Base-by-base conservation (phyloP, 106 monocot genomes). In the Gastrodia elata region DNA sequence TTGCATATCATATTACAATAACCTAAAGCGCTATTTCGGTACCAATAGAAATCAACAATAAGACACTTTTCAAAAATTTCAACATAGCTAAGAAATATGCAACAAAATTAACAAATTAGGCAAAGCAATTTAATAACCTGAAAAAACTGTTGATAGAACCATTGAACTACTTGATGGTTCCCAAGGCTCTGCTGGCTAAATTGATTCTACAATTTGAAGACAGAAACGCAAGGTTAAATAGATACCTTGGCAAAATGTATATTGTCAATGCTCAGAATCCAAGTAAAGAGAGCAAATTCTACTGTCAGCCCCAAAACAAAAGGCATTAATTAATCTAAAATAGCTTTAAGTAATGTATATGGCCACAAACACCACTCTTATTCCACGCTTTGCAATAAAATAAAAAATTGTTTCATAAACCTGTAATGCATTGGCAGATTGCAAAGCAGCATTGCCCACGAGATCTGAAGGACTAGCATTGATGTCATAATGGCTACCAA, bases 91-190 rank as follows among this genome's bases (percentile, higher is more conserved):
- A 39, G 1, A 74, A 61, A 42, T 22, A 15, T 36, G 56, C 32
- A 39, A 27, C 26, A 16, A 39, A 34, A 67, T 38, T n/a, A 40
- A 55, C 9, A 65, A 64, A 36, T 20, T n/a, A 22, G 4, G 24
- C 24, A 18, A 22, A 22, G 6, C 48, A 65, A 38, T 33, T 61
- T n/a, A 58, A 40, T n/a, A 25, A 86, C 82, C 86, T 82, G 82
- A 38, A 80, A 67, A 73, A 86, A 79, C 25, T 79, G 73, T 33
- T 77, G 86, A 28, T 77, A 86, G 44, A 77, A 74, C 86, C 86
- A 86, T 46, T 86, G 86, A 43, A 82, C 74, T 36, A 77, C 74
- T 9, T 79, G 42, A 28, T 82, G 82, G 69, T 75, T 77, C 73
- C 77, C 86, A 73, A 79, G 48, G 35, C 70, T 38, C 70, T 82